Evolutionary conservation across 2,329 filamentous ascomycete genomes (phyloP).

Genomic region (Coniella lustricola): DNA sequence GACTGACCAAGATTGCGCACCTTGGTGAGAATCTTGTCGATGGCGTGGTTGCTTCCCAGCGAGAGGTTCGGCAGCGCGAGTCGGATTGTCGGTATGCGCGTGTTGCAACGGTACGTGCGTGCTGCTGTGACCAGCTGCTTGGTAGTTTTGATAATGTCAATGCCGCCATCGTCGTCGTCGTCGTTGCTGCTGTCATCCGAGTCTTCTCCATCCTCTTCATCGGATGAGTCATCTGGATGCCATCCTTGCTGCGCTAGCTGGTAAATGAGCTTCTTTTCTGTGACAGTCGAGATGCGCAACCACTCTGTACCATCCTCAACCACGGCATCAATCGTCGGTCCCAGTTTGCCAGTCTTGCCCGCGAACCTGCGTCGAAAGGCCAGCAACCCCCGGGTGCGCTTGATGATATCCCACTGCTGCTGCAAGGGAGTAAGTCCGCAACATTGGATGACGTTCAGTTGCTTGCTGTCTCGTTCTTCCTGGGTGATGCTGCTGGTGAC

Average conservation of each 20-base stretch:
- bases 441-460: conserved; percentile 7
- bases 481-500: neutral
- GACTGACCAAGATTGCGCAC: conserved; percentile 8
- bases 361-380: conserved; percentile 14
- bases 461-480: conserved; percentile 15
- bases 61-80: conserved; percentile 13
- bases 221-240: conserved; percentile 16
- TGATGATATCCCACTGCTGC: conserved; percentile 15
- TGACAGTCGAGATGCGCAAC: conserved; percentile 14
- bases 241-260: conserved; percentile 17
- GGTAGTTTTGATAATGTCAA: conserved; percentile 8
- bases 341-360: conserved; percentile 4
- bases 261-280: conserved; percentile 13
- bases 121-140: conserved; percentile 15
- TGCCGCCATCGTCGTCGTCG: conserved; percentile 9
- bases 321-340: conserved; percentile 14
- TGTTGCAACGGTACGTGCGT: conserved; percentile 14
- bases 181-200: conserved; percentile 11
- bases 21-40: conserved; percentile 13
- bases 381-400: conserved; percentile 13
- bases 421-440: conserved; percentile 10
- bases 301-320: conserved; percentile 16
- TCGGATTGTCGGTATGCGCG: conserved; percentile 12
- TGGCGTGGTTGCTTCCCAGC: conserved; percentile 4
- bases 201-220: conserved; percentile 5